Base-by-base conservation (phyloP, 192 early-diverging fungal species). In the Ambispora gerdemannii region DNA sequence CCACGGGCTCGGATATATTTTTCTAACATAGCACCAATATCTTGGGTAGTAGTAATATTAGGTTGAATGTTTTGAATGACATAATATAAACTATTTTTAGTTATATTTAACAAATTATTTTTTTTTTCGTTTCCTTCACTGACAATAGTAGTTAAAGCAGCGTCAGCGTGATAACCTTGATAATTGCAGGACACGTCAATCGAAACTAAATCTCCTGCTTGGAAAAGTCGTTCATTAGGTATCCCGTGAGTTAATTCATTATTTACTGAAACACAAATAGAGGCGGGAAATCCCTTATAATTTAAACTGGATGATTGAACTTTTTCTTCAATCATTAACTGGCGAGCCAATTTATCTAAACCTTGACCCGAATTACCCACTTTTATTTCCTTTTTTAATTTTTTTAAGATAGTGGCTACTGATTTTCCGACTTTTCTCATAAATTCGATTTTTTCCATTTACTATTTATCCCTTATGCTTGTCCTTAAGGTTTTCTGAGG, bases 211-310 rank as follows among this genome's bases (percentile, higher is more conserved):
- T 63, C 61, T 8, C 61, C 61, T 6, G 4, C 33, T 43, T 63
- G 17, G 28, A 63, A 63, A 33, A 15, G 13, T 17, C 28, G 33
- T 43, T 20, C 17, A 25, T 24, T 28, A 58, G 61, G 61, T 4
- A 63, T 43, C 1, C 61, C 61, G 3, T 63, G 61, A 15, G 61
- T 63, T 63, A 63, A 63, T 43, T 63, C 61, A 11, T 36, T 19
- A 20, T 63, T 63, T 25, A 63, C 4, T 24, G 61, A 63, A 63
- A 63, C 61, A 25, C 61, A 63, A 63, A 63, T 63, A 4, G 61
- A n/a, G n/a, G n/a, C n/a, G n/a, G n/a, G n/a, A n/a, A n/a, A n/a
- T n/a, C n/a, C n/a, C n/a, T n/a, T n/a, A n/a, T n/a, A n/a, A n/a
- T n/a, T n/a, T n/a, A n/a, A n/a, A n/a, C n/a, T n/a, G n/a, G n/a